Evolutionary conservation across 2,329 filamentous ascomycete species (phyloP), one percentile per base, ranked within the genome.

Genomic region (Pestalotiopsis sp.): DNA sequence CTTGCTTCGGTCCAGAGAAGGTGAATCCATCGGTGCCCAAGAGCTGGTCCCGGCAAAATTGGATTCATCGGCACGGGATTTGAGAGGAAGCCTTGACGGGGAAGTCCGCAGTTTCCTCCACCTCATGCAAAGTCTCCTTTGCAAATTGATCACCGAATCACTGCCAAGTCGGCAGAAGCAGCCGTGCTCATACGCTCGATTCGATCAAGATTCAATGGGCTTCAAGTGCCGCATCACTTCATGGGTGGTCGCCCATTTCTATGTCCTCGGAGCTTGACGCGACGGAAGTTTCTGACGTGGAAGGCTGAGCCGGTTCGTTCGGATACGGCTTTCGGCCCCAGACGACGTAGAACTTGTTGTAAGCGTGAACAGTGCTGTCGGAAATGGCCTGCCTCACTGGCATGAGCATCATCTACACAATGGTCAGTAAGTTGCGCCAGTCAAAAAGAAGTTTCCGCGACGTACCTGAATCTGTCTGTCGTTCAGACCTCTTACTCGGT

Each of bases 381-480:
- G 81, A 81, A 3, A 88, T 71, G 39, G 84, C 82, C 69, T 80
- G 81, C 59, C 86, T 80, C 4, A 87, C 84, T 57, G 85, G 79
- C 39, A 88, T 82, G 14, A 88, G 77, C 3, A 80, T 80, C 4
- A 87, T 81, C 85, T 86, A 61, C 62, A 49, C 38, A 31, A 36
- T 41, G 36, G 31, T 58, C n/a, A 59, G 25, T 20, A 39, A 59
- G 25, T 38, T 31, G 31, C 14, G 45, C 14, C 39, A n/a, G 27
- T 17, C 38, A 17, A 41, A 14, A 41, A 49, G 23, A n/a, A 4
- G 5, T 11, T 27, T 60, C 57, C 23, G 25, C 11, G 12, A 72
- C 80, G 70, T 68, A 85, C 85, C 80, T 88, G 84, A 36, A 86
- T 85, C 71, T 87, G 78, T n/a, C 82, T 83, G 9, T 80, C 74